These are phyloP conservation scores for Apiospora koreana DNA, from an alignment of 2,329 filamentous ascomycete genomes.

Conservation along the genomic window DNA sequence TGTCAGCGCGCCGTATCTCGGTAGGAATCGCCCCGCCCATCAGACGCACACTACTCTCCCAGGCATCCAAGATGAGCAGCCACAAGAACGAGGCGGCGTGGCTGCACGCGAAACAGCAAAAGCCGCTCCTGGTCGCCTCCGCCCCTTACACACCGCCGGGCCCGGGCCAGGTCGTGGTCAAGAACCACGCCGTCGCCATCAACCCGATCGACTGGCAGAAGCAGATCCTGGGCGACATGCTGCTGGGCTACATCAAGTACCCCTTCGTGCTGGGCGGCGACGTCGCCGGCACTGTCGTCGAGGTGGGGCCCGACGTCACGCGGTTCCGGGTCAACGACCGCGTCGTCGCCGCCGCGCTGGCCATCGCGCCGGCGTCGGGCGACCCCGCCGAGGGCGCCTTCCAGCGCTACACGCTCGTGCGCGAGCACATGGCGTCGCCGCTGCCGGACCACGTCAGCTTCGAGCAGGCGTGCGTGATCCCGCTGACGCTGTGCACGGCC, in stretches of 20 bases:
- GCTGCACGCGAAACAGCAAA: too few species aligned
- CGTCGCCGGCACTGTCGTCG: slow-evolving; percentile 32
- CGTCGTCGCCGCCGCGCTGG: slow-evolving; percentile 27
- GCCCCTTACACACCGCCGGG: too few species aligned
- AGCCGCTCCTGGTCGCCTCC: too few species aligned
- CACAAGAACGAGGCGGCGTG: too few species aligned
- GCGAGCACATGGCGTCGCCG: background rate
- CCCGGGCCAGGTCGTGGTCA: slow-evolving; percentile 30
- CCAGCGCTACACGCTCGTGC: slow-evolving; percentile 26
- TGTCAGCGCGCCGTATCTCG: too few species aligned
- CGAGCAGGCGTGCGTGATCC: slow-evolving; percentile 26
- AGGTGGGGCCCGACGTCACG: slow-evolving; percentile 22
- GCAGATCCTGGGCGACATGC: slow-evolving; percentile 23
- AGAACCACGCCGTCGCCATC: slow-evolving; percentile 29
- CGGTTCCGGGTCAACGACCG: slow-evolving; percentile 34
- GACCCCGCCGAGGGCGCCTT: slow-evolving; percentile 25
- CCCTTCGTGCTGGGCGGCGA: slow-evolving; percentile 33
- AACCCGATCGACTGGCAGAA: slow-evolving; percentile 33
- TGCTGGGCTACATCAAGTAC: slow-evolving; percentile 26
- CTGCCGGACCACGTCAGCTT: slow-evolving; percentile 23
- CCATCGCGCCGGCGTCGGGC: slow-evolving; percentile 12
- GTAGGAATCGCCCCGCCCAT: too few species aligned
- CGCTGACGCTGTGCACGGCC: slow-evolving; percentile 28
- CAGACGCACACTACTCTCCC: too few species aligned
- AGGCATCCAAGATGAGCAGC: too few species aligned